These are phyloP conservation scores for Colletotrichum coccodes DNA, from an alignment of 2,329 filamentous ascomycete species.

Conservation along the genomic window DNA sequence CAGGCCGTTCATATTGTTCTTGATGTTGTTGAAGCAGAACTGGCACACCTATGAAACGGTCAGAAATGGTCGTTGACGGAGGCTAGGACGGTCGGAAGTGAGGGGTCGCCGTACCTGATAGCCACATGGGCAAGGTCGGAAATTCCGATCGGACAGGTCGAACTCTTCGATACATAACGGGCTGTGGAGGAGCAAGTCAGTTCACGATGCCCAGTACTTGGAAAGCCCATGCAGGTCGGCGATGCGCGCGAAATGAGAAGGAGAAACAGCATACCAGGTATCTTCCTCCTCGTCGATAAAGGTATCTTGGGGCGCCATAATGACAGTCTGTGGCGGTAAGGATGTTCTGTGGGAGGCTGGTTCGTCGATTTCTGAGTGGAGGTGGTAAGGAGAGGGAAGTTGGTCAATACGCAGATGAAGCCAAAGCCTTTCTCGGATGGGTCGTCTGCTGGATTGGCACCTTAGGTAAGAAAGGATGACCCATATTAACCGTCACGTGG, in stretches of 20 bases:
- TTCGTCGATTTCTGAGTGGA: conserved; percentile 24
- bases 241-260: conserved; percentile 12
- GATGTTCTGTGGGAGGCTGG: conserved; percentile 12
- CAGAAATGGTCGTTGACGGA: background rate
- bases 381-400: conserved; percentile 35
- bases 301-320: conserved; percentile 75
- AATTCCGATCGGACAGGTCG: conserved; percentile 96
- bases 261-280: conserved; percentile 63
- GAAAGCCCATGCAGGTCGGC: background rate
- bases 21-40: conserved; percentile 99
- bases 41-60: conserved; percentile 82
- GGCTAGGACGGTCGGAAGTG: background rate
- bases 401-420: conserved; percentile 30
- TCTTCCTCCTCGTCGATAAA: conserved; percentile 80
- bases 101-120: conserved; percentile 80
- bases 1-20: conserved; percentile 95
- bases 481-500: conserved; percentile 14
- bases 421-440: conserved; percentile 33
- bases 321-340: conserved; percentile 37
- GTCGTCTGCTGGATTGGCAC: conserved; percentile 14
- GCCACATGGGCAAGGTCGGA: conserved; percentile 95
- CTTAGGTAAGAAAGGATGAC: conserved; percentile 22
- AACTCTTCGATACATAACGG: conserved; percentile 99
- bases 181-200: conserved; percentile 60
- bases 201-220: conserved; percentile 9